phyloP scores from a whole-genome alignment of 305 asterid species.

The Solanum hybrid region DNA sequence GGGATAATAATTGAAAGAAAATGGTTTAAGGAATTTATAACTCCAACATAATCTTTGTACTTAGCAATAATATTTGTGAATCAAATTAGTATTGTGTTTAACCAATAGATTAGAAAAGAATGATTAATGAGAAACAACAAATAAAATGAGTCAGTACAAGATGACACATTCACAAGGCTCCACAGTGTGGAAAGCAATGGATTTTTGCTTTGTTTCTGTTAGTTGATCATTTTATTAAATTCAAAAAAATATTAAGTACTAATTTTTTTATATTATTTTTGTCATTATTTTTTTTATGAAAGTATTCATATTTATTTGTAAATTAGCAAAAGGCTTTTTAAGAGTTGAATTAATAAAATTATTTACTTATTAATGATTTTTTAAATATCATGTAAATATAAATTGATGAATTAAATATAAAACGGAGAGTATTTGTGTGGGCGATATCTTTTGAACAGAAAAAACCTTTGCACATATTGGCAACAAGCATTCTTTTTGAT shows the following conservation, averaged over 20 bases:
- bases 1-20: not conserved
- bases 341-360: no score
- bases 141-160: not conserved
- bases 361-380: no score
- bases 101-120: not conserved
- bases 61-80: not conserved
- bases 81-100: not conserved
- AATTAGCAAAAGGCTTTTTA: no score
- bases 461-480: not conserved
- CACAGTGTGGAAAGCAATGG: not conserved
- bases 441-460: not conserved
- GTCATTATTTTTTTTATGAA: no score
- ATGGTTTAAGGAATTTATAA: not conserved
- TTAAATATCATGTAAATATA: no score
- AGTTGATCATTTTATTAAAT: no score
- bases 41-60: not conserved
- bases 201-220: not conserved
- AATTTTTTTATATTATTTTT: no score
- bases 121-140: not conserved
- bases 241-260: no score
- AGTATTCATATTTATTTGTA: no score
- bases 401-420: no score
- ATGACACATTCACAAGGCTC: not conserved
- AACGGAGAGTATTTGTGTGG: not conserved
- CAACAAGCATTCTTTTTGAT: not conserved